A percentile compares a stretch with the other conserved stretches of the same genome.
Evolutionary conservation across 2,329 filamentous ascomycete species (phyloP).

Genomic region (Diaporthe humulicola): DNA sequence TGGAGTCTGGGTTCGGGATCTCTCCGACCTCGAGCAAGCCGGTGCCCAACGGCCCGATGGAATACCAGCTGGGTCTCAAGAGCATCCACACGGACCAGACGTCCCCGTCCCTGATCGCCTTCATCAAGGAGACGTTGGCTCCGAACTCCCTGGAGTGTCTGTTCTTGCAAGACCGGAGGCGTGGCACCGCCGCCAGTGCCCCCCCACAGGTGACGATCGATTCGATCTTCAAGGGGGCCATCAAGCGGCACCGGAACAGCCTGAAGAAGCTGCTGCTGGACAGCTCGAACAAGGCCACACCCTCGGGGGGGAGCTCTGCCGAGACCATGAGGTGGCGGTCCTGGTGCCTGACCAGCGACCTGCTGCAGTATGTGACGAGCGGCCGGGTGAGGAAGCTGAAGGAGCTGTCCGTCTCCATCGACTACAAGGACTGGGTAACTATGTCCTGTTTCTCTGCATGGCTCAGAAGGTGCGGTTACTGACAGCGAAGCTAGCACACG

Average conservation of each 20-base stretch:
- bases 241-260: conserved; percentile 79
- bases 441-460: conserved; percentile 50
- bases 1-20: conserved; percentile 46
- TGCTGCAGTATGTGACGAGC: conserved; percentile 80
- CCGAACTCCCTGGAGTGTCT: conserved; percentile 85
- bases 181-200: conserved; percentile 53
- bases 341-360: conserved; percentile 79
- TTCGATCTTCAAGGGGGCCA: conserved; percentile 76
- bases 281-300: conserved; percentile 69
- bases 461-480: conserved; percentile 14
- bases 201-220: conserved; percentile 72
- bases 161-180: conserved; percentile 78
- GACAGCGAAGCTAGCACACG: conserved; percentile 69
- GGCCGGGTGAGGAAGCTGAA: conserved; percentile 79
- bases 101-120: conserved; percentile 76
- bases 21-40: conserved; percentile 44
- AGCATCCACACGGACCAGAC: conserved; percentile 82
- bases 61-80: conserved; percentile 77
- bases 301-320: conserved; percentile 45
- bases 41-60: conserved; percentile 52
- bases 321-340: conserved; percentile 69
- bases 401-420: conserved; percentile 79
- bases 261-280: conserved; percentile 82
- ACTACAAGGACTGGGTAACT: conserved; percentile 81
- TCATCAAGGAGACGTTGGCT: conserved; percentile 82